Base-by-base conservation (phyloP, 495 filamentous ascomycete species). In the Xylaria curta region DNA sequence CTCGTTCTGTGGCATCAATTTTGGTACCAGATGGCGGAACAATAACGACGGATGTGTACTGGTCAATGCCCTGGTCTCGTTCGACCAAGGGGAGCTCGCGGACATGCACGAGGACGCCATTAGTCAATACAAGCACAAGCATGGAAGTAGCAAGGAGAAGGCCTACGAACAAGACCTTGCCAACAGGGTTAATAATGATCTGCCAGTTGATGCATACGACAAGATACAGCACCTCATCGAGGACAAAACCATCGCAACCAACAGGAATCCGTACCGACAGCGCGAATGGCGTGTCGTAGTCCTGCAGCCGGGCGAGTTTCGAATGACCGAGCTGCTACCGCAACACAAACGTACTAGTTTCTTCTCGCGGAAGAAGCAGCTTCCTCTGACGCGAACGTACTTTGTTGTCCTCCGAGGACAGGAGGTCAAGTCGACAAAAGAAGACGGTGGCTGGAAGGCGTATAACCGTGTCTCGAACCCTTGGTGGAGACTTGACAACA, bases 131-230 rank as follows among this genome's bases (percentile, higher is more conserved):
- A 68, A 74, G 49, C 58, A 69, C 8, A 71, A 56, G 19, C 6
- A 47, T 19, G 24, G 38, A 19, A 73, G 67, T 56, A 76, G 46
- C 47, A 46, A 76, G 64, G 64, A 60, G 54, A 64, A 15, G 44
- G 66, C 72, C 19, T 78, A 78, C 51, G 54, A 69, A n/a, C 76
- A 78, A 38, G 74, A 78, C 62, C 62, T 76, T 8, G 76, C 74
- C 6, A 76, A 78, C 49, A 54, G 76, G n/a, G 73, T 68, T 38
- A 66, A 66, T 54, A 66, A 66, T 60, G 19, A 59, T 19, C 66
- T 78, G 2, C 31, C 70, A 3, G 19, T 17, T 0, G 71, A 63
- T 0, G 15, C 69, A 24, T 75, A 72, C 36, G 72, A 73, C 19
- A 69, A 38, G 49, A 1, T 72, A 9, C 71, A 78, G 46, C 51